Evolutionary conservation across 2,329 filamentous ascomycete species (phyloP).

Genomic region (Rutstroemia sp.): DNA sequence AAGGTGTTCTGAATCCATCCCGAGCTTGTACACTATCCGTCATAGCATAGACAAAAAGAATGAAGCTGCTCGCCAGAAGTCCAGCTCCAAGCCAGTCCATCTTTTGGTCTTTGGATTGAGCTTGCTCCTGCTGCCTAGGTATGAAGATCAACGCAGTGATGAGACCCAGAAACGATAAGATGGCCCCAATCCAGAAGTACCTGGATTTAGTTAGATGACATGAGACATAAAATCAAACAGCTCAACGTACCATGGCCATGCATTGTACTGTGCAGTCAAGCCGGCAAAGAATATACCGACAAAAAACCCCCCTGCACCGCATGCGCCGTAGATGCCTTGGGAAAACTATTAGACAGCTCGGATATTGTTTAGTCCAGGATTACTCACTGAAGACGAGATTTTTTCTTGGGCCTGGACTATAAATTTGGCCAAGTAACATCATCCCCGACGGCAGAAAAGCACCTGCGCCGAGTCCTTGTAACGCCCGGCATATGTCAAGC

Average conservation of each 20-base stretch:
- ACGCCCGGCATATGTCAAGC: conserved; percentile 61
- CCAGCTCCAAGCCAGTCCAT: conserved; percentile 64
- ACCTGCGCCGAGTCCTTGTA: conserved; percentile 64
- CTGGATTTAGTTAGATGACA: not conserved
- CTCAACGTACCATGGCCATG: conserved; percentile 52
- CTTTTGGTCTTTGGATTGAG: conserved; percentile 30
- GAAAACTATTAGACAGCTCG: not conserved
- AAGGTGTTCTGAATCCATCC: conserved; percentile 60
- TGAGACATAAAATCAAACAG: not conserved
- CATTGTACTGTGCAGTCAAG: conserved; percentile 48
- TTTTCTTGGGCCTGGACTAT: conserved; percentile 58
- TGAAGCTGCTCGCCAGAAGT: conserved; percentile 54
- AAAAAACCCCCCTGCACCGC: conserved; percentile 29
- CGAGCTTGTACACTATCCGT: conserved; percentile 63
- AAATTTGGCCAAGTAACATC: conserved; percentile 53
- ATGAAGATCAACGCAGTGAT: conserved; percentile 40
- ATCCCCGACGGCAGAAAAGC: conserved; percentile 62
- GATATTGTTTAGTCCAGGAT: not conserved
- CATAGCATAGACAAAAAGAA: conserved; percentile 65
- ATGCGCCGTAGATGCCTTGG: conserved; percentile 8
- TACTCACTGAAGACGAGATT: conserved; percentile 45
- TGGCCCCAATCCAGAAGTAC: conserved; percentile 54
- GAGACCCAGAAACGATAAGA: conserved; percentile 40
- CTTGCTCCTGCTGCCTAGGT: conserved; percentile 38
- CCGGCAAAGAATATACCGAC: conserved; percentile 60